Conservation (phyloP, 768 basidiomycete species). For the Cyclocybe cylindracea region DNA sequence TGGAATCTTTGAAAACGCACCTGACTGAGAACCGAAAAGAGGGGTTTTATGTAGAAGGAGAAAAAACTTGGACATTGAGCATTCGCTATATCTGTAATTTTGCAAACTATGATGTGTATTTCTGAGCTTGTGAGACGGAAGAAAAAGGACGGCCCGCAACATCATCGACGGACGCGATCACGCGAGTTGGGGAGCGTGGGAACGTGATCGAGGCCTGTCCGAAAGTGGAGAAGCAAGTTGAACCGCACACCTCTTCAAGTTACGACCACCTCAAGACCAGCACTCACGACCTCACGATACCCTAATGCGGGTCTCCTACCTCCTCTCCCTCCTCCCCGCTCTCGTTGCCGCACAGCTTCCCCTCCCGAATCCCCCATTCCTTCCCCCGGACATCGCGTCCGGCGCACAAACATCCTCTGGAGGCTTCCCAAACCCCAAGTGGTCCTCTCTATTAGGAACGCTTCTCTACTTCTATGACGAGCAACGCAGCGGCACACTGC, state of each 20-base stretch:
- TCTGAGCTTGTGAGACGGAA: no score
- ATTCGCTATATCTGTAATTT: no score
- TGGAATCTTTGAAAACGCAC: no score
- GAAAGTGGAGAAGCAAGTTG: slow-evolving; percentile 16
- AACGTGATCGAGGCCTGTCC: neutral
- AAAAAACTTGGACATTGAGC: no score
- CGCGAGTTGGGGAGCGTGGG: slow-evolving; percentile 12
- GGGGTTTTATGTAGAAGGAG: no score
- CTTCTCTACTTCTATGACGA: slow-evolving; percentile 90
- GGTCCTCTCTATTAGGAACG: slow-evolving; percentile 81
- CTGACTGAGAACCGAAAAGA: no score
- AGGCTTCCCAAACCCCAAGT: slow-evolving; percentile 68
- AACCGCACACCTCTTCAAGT: slow-evolving; percentile 10
- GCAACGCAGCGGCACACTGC: slow-evolving; percentile 79
- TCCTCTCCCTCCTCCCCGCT: slow-evolving; percentile 25
- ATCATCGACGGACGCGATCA: neutral
- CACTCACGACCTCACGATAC: slow-evolving; percentile 4
- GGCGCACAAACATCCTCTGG: slow-evolving; percentile 53
- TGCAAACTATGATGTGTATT: no score
- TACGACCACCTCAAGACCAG: slow-evolving; percentile 12
- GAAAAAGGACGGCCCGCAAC: no score
- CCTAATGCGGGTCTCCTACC: slow-evolving; percentile 23
- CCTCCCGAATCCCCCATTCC: slow-evolving; percentile 63
- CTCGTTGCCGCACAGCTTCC: slow-evolving; percentile 54
- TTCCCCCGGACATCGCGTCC: slow-evolving; percentile 59